These are phyloP conservation scores for Mycena alexandri DNA, from an alignment of 768 basidiomycete genomes.

Conservation along the genomic window DNA sequence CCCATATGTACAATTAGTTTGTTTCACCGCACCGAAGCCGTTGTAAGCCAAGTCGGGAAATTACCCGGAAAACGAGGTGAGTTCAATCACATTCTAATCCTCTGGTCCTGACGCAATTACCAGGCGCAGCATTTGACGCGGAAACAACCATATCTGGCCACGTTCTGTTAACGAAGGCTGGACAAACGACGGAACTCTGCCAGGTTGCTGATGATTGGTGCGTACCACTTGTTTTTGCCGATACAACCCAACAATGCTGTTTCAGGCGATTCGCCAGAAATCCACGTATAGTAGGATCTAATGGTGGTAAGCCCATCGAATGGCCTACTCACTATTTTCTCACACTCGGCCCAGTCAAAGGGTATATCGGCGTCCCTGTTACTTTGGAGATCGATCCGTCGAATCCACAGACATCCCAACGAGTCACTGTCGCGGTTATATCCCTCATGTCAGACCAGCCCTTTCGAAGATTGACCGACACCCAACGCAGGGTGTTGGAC, in stretches of 20 bases:
- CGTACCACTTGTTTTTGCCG: not conserved
- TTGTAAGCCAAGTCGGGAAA: constrained; percentile 28
- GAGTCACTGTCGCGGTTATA: constrained; percentile 31
- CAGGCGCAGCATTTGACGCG: constrained; percentile 17
- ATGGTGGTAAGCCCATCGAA: not conserved
- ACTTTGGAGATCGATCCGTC: constrained; percentile 22
- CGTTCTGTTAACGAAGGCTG: constrained; percentile 25
- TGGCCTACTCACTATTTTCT: not conserved
- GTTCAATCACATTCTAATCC: not conserved
- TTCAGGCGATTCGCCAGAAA: constrained; percentile 28
- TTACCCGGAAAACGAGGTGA: constrained; percentile 9
- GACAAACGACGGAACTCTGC: constrained; percentile 20
- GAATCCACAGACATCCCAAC: constrained; percentile 20
- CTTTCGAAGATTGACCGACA: constrained; percentile 6
- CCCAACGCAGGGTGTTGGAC: constrained; percentile 20
- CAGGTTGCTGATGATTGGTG: constrained; percentile 24
- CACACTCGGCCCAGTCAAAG: constrained; percentile 8
- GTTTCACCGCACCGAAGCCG: constrained; percentile 27
- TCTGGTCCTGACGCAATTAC: not conserved
- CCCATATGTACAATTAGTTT: constrained; percentile 26
- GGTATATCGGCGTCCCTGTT: constrained; percentile 27
- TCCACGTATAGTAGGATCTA: constrained; percentile 6
- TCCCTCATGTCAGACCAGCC: constrained; percentile 27
- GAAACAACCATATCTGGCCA: constrained; percentile 35
- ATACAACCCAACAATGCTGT: not conserved